phyloP scores from a whole-genome alignment of 2,329 filamentous ascomycete species.

The Clonostachys byssicola region DNA sequence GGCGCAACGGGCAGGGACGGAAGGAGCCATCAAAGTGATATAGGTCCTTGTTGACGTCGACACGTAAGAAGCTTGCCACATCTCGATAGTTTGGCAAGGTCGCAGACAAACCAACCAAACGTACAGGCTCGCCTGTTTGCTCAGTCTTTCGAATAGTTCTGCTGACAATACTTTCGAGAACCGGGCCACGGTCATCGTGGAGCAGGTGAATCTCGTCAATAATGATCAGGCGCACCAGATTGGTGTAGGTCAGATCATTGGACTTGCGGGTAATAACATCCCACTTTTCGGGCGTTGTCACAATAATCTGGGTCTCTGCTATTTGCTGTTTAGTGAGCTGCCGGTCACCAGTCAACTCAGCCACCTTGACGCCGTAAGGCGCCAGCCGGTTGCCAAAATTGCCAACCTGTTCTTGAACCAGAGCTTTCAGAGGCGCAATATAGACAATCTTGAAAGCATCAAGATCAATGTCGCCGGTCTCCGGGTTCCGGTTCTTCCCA shows the following conservation, averaged over 20 bases:
- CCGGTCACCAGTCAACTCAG: conserved; percentile 95
- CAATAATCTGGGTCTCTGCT: conserved; percentile 94
- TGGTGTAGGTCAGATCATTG: conserved; percentile 94
- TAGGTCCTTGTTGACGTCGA: conserved; percentile 78
- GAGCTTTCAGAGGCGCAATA: conserved; percentile 90
- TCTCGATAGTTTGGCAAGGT: conserved; percentile 96
- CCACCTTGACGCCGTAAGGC: conserved; percentile 85
- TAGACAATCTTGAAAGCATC: conserved; percentile 99
- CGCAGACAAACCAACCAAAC: conserved; percentile 87
- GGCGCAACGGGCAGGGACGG: conserved; percentile 87
- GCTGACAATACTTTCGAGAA: conserved; percentile 94
- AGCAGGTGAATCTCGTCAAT: conserved; percentile 98
- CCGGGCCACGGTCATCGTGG: conserved; percentile 94
- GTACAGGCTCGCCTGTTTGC: conserved; percentile 89
- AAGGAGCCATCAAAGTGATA: conserved; percentile 97
- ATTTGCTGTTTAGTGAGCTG: conserved; percentile 99
- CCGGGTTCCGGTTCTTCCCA: conserved; percentile 85
- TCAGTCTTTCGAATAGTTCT: conserved; percentile 90
- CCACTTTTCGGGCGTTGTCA: conserved; percentile 98
- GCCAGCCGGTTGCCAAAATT: conserved; percentile 93
- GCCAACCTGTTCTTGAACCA: conserved; percentile 96
- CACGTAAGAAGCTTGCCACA: conserved; percentile 90
- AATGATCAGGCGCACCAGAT: conserved; percentile 90
- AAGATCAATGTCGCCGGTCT: conserved; percentile 89
- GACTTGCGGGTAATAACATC: conserved; percentile 98